Evolutionary conservation across 768 basidiomycete genomes (phyloP).

Genomic region (Strobilomyces dryophilus): DNA sequence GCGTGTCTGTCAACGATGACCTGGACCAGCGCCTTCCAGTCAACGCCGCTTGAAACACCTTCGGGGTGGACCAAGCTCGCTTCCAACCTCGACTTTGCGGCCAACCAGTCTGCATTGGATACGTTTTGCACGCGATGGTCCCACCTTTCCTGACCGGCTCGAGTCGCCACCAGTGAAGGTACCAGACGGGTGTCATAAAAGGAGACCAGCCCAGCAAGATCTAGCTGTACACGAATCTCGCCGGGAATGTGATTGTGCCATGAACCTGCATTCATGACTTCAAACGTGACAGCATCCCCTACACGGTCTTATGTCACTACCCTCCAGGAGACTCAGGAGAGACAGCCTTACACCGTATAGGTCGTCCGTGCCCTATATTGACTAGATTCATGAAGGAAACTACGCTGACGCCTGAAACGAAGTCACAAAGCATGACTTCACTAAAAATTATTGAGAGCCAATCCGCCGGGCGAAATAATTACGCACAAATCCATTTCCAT

Average conservation of each 20-base stretch:
- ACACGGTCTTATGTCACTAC: neutral
- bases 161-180: conserved; percentile 16
- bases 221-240: conserved; percentile 22
- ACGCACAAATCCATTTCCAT: conserved; percentile 33
- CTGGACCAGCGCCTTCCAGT: conserved; percentile 31
- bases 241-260: conserved; percentile 27
- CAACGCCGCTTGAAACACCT: conserved; percentile 25
- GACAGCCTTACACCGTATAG: neutral
- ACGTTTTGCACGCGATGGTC: conserved; percentile 30
- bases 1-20: conserved; percentile 31
- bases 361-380: no score
- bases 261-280: conserved; percentile 14
- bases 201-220: conserved; percentile 15
- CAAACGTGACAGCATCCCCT: conserved; percentile 3
- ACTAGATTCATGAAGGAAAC: conserved; percentile 18
- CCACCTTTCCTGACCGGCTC: conserved; percentile 25
- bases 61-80: conserved; percentile 8
- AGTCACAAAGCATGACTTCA: conserved; percentile 36
- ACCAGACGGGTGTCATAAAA: conserved; percentile 26
- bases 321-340: neutral
- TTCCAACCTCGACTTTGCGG: conserved; percentile 5
- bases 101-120: conserved; percentile 19
- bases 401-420: conserved; percentile 24
- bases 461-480: neutral
- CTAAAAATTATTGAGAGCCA: conserved; percentile 12